A percentile compares a stretch with the other conserved stretches of the same genome.
These are phyloP conservation scores for Besnoitia besnoiti DNA, from an alignment of 169 alveolate species.

Conservation along the genomic window DNA sequence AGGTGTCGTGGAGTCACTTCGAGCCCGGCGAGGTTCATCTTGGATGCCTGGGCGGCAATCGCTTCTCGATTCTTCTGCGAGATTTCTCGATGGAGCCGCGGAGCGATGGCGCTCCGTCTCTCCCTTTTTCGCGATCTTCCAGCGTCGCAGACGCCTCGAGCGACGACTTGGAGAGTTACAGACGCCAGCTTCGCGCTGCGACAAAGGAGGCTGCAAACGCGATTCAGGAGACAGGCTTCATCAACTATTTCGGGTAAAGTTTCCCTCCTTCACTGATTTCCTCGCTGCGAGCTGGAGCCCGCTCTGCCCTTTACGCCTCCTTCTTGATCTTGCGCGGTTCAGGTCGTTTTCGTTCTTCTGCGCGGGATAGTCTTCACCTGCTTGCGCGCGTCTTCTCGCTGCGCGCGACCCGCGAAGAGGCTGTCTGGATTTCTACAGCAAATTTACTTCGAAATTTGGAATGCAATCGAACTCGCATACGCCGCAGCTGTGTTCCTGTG, in stretches of 20 bases:
- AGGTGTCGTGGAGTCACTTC: slow-evolving; percentile 22
- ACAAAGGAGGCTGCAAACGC: background rate
- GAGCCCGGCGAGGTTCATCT: slow-evolving; percentile 2
- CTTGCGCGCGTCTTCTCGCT: too few species aligned
- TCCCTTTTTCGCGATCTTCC: background rate
- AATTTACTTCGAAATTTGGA: too few species aligned
- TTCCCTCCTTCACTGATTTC: background rate
- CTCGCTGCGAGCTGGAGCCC: background rate
- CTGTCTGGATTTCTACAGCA: too few species aligned
- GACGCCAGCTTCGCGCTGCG: background rate
- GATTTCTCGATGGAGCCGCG: background rate
- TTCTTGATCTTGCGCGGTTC: background rate
- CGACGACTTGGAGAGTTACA: too few species aligned
- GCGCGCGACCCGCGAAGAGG: too few species aligned
- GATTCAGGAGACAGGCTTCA: background rate
- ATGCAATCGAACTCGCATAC: too few species aligned
- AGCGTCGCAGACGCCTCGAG: background rate
- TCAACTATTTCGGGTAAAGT: slow-evolving; percentile 26
- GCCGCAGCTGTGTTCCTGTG: too few species aligned
- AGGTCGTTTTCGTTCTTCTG: background rate
- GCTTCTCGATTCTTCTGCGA: slow-evolving; percentile 23
- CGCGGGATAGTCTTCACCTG: too few species aligned
- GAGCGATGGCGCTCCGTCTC: background rate
- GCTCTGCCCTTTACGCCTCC: background rate
- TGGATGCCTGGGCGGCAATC: slow-evolving; percentile 4